phyloP scores from a whole-genome alignment of 2,329 filamentous ascomycete genomes.

The Ceratocystis papillata region DNA sequence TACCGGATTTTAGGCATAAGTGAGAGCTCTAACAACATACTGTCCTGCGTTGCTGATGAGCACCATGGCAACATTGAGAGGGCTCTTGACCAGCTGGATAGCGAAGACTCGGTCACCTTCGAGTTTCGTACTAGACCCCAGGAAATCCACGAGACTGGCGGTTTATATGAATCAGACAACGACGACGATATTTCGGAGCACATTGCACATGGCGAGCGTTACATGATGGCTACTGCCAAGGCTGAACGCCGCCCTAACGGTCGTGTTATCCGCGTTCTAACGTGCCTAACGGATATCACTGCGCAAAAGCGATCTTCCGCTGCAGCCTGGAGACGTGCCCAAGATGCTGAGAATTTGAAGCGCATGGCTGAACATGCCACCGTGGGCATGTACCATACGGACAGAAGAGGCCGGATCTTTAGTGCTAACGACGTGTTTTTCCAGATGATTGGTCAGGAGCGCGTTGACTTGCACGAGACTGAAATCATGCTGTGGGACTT shows the following conservation, averaged over 20 bases:
- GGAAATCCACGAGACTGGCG: not conserved
- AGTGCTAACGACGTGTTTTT: constrained; percentile 45
- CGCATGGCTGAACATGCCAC: constrained; percentile 45
- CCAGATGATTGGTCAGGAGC: constrained; percentile 41
- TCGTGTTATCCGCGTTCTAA: constrained; percentile 37
- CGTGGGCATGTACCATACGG: constrained; percentile 46
- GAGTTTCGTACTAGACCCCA: constrained; percentile 37
- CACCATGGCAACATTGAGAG: constrained; percentile 35
- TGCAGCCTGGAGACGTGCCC: constrained; percentile 39
- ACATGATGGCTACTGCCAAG: constrained; percentile 40
- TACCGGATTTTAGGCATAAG: constrained; percentile 40
- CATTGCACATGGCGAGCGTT: constrained; percentile 28
- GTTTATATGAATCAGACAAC: constrained; percentile 2
- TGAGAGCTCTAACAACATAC: constrained; percentile 31
- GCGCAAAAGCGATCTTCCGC: constrained; percentile 39
- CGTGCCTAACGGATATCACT: constrained; percentile 43
- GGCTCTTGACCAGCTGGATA: constrained; percentile 28
- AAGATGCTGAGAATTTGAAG: constrained; percentile 44
- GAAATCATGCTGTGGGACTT: constrained; percentile 37
- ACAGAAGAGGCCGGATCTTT: constrained; percentile 39
- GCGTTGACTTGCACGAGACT: constrained; percentile 33
- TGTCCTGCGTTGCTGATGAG: constrained; percentile 39
- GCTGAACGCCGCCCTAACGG: constrained; percentile 38
- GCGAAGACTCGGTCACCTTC: constrained; percentile 35
- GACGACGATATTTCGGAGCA: constrained; percentile 24